A percentile compares a stretch with the other conserved stretches of the same genome.
phyloP scores from a whole-genome alignment of 164 flowering plant genomes.

The Vitis rotundifolia region DNA sequence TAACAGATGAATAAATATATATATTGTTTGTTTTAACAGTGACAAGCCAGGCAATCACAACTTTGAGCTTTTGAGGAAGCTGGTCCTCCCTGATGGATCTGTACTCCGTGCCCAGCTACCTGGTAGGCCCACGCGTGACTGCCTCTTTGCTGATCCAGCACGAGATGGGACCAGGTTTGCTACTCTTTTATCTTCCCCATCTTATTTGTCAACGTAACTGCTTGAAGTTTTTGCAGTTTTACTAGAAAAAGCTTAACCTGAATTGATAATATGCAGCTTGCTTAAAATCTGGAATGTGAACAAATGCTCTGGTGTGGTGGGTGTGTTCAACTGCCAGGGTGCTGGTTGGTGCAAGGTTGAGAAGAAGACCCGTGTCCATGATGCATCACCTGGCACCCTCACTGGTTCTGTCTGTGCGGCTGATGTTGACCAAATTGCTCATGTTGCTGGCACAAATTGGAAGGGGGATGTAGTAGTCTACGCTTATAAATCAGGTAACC shows the following conservation, averaged over 20 bases:
- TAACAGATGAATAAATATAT: not conserved
- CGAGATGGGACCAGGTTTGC: conserved; percentile 86
- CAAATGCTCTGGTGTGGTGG: conserved; percentile 84
- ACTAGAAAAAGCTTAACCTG: no score
- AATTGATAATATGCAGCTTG: conserved; percentile 49
- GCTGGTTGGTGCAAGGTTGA: conserved; percentile 91
- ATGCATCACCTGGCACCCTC: conserved; percentile 77
- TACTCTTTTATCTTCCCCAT: not conserved
- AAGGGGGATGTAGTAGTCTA: conserved; percentile 65
- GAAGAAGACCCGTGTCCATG: conserved; percentile 88
- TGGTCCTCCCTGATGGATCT: conserved; percentile 98
- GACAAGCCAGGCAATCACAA: conserved; percentile 89
- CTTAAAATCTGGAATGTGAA: conserved; percentile 93
- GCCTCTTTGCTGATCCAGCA: conserved; percentile 89
- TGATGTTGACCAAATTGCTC: conserved; percentile 64
- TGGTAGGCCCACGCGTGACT: conserved; percentile 88
- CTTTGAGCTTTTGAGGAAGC: conserved; percentile 80
- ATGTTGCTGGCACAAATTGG: conserved; percentile 74
- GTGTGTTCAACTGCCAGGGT: conserved; percentile 98
- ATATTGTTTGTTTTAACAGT: conserved; percentile 28
- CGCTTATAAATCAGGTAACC: conserved; percentile 58
- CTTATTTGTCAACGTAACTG: not conserved
- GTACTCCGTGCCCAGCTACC: conserved; percentile 91
- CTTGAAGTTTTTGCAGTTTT: not conserved
- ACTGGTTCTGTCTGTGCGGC: conserved; percentile 57